Evolutionary conservation across 2,329 filamentous ascomycete species (phyloP).

Genomic region (Simplicillium sp.): DNA sequence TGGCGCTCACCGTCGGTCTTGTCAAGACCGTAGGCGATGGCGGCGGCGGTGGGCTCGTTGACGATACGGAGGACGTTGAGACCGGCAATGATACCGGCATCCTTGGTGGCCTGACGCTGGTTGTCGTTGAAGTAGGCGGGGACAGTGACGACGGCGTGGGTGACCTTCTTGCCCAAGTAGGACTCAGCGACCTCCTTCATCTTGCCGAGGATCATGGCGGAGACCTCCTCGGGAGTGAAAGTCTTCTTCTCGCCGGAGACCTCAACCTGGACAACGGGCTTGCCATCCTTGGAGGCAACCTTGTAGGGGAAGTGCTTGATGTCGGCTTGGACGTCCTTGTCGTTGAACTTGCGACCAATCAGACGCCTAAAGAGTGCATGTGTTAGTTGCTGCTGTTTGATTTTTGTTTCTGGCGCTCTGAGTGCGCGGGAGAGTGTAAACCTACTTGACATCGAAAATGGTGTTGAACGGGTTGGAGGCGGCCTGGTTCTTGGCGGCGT

Average conservation of each 20-base stretch:
- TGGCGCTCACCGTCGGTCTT: slow-evolving; percentile 77
- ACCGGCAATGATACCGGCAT: slow-evolving; percentile 84
- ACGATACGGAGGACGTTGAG: slow-evolving; percentile 93
- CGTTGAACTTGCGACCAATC: slow-evolving; percentile 74
- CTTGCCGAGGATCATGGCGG: slow-evolving; percentile 73
- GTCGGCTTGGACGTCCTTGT: slow-evolving; percentile 84
- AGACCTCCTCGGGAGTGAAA: slow-evolving; percentile 74
- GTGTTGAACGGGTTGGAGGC: slow-evolving; percentile 68
- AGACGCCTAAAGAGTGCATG: slow-evolving; percentile 49
- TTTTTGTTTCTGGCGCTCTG: no score
- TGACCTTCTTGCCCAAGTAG: slow-evolving; percentile 74
- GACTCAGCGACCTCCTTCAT: slow-evolving; percentile 77
- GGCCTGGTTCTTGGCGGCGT: slow-evolving; percentile 95
- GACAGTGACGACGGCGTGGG: slow-evolving; percentile 85
- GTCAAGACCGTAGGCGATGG: slow-evolving; percentile 88
- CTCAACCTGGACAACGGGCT: slow-evolving; percentile 74
- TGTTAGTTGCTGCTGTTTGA: slow-evolving; percentile 14
- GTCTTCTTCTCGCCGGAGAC: slow-evolving; percentile 55
- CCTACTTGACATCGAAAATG: slow-evolving; percentile 77
- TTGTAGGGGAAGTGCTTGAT: slow-evolving; percentile 99
- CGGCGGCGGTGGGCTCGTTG: slow-evolving; percentile 92
- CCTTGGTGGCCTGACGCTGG: slow-evolving; percentile 94
- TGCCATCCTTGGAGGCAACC: slow-evolving; percentile 80
- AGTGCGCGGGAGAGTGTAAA: no score
- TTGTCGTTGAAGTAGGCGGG: slow-evolving; percentile 98